Base-by-base conservation (phyloP, 176 grass and related monocot species). In the Rhipidocladum racemiflorum region DNA sequence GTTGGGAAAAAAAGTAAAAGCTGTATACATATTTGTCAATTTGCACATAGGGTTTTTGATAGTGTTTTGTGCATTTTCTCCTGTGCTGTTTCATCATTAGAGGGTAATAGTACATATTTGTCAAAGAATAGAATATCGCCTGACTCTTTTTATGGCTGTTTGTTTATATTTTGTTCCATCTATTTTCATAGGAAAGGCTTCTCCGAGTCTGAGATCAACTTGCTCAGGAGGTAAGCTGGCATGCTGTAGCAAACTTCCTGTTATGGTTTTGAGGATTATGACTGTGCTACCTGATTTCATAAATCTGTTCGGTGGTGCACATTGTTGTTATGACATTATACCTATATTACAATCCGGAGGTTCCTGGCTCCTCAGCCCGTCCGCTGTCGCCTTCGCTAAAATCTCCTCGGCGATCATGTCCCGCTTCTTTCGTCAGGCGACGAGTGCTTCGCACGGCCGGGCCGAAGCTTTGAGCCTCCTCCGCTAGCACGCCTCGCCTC, bases 191-290 rank as follows among this genome's bases (percentile, higher is more conserved):
- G 94, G 90, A 91, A 90, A 88, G 96, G 92, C 36, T 89, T 98
- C 65, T 95, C 92, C 0, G 90, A 93, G 75, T 81, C 90, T 36
- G 96, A 98, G 85, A 93, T 98, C 82, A 91, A 75, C 71, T 88
- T 98, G 76, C 90, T 98, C 20, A 98, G 83, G 85, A 90, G 91
- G 94, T 97, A 90, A 39, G 48, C 12, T 89, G 51, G 23, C 32
- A 48, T 83, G 51, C 13, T 48, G 38, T 64, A 42, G 28, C 55
- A 21, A 9, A 77, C 6, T 67, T 81, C 34, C 29, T 71, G 18
- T 39, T 63, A 49, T 24, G 39, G 0, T 48, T 55, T 77, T 77
- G 78, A 24, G 34, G 14, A 81, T 53, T 65, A 68, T 66, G 17
- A 17, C 32, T 57, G 5, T 60, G 29, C 43, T 56, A 46, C 13